Percentiles rank a stretch among this genome's conserved stretches.
Evolutionary conservation across 2,329 filamentous ascomycete species (phyloP).

Genomic region (Lasiodiplodia citricola): DNA sequence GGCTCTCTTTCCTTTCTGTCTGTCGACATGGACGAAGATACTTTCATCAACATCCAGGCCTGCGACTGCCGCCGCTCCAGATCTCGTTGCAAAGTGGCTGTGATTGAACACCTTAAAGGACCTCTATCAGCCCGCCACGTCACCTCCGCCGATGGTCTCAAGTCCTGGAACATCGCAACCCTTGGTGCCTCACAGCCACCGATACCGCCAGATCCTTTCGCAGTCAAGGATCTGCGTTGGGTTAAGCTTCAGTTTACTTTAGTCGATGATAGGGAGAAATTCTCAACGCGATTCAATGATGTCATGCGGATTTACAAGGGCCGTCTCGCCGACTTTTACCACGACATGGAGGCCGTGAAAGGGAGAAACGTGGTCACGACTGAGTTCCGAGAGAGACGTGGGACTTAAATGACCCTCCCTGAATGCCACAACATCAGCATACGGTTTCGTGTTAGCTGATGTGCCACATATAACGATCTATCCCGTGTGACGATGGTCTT

Average conservation of each 20-base stretch:
- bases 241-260: conserved; percentile 29
- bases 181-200: conserved; percentile 25
- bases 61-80: conserved; percentile 28
- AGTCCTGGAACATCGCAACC: conserved; percentile 29
- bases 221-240: conserved; percentile 14
- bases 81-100: conserved; percentile 24
- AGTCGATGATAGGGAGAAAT: conserved; percentile 27
- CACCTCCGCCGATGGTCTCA: conserved; percentile 27
- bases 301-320: conserved; percentile 25
- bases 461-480: too few species aligned
- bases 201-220: conserved; percentile 7
- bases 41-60: conserved; percentile 27
- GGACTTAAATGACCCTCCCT: not conserved
- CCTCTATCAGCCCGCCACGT: conserved; percentile 28
- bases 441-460: too few species aligned
- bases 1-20: conserved; percentile 28
- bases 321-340: conserved; percentile 27
- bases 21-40: conserved; percentile 28
- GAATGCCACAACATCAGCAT: too few species aligned
- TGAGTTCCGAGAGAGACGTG: not conserved
- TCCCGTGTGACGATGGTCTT: too few species aligned
- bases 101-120: conserved; percentile 27
- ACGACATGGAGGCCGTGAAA: conserved; percentile 20
- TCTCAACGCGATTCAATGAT: conserved; percentile 26
- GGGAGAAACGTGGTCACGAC: conserved; percentile 13